Conservation (phyloP, 768 basidiomycete species). For the Lactarius tabidus region DNA sequence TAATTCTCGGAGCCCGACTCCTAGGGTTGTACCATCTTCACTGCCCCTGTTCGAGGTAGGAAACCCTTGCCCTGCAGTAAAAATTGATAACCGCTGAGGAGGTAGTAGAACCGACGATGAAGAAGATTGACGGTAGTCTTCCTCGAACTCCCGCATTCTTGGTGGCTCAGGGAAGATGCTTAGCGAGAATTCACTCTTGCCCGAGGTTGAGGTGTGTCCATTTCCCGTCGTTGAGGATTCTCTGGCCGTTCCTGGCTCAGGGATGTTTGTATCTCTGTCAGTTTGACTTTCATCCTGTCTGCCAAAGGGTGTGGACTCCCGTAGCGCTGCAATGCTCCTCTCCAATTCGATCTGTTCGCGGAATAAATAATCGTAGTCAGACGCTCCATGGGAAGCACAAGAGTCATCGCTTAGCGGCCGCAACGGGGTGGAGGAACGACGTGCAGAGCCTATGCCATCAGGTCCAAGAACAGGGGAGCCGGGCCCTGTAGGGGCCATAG, state of each 20-base stretch:
- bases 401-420: background rate
- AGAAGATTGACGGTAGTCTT: background rate
- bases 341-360: constrained; percentile 64
- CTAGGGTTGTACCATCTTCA: background rate
- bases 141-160: constrained; percentile 18
- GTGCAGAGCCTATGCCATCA: background rate
- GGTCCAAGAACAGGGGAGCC: constrained; percentile 16
- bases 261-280: background rate
- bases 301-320: constrained; percentile 34
- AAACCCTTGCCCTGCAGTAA: constrained; percentile 26
- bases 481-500: background rate
- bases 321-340: constrained; percentile 56
- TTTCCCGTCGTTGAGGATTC: constrained; percentile 17
- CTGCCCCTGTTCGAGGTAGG: constrained; percentile 23
- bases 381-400: constrained; percentile 27
- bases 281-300: background rate
- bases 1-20: constrained; percentile 29
- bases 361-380: constrained; percentile 40
- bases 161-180: constrained; percentile 70
- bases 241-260: background rate
- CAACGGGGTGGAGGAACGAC: background rate
- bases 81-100: constrained; percentile 30
- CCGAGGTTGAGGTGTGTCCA: constrained; percentile 25
- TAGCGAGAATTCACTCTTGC: constrained; percentile 56
- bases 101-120: constrained; percentile 13